Conservation (phyloP, 352 stramenopile species). For the Phytophthora agathidicida region DNA sequence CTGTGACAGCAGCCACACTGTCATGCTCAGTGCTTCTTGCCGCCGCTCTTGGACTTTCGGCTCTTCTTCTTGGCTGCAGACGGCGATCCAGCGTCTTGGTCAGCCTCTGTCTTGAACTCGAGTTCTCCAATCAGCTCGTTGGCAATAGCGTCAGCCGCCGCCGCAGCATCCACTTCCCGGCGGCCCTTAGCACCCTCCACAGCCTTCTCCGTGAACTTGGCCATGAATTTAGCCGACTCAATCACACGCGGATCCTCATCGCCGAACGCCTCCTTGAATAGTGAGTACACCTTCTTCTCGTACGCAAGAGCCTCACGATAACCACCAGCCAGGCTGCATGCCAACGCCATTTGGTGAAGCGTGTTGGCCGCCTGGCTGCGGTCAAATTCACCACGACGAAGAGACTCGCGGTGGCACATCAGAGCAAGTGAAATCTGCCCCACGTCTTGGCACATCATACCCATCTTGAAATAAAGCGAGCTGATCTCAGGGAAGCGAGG, state of each 20-base stretch:
- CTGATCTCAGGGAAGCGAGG: constrained; percentile 91
- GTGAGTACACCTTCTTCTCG: constrained; percentile 89
- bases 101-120: constrained; percentile 59
- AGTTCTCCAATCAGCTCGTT: constrained; percentile 79
- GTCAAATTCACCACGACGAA: constrained; percentile 88
- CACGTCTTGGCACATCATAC: constrained; percentile 94
- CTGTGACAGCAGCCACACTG: background rate
- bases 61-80: constrained; percentile 64
- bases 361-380: constrained; percentile 87
- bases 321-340: constrained; percentile 74
- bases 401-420: constrained; percentile 86
- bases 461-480: constrained; percentile 93
- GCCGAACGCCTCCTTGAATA: constrained; percentile 85
- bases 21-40: constrained; percentile 72
- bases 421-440: constrained; percentile 88
- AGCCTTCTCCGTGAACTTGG: constrained; percentile 86
- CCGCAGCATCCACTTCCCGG: constrained; percentile 76
- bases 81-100: constrained; percentile 35
- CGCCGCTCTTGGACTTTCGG: constrained; percentile 61
- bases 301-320: constrained; percentile 90
- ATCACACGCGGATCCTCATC: constrained; percentile 81
- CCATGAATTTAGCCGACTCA: constrained; percentile 87
- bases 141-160: constrained; percentile 76
- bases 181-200: constrained; percentile 88
- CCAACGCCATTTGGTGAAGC: constrained; percentile 89